Conservation (phyloP, 148 eudicot genomes). For the Beta vulgaris region DNA sequence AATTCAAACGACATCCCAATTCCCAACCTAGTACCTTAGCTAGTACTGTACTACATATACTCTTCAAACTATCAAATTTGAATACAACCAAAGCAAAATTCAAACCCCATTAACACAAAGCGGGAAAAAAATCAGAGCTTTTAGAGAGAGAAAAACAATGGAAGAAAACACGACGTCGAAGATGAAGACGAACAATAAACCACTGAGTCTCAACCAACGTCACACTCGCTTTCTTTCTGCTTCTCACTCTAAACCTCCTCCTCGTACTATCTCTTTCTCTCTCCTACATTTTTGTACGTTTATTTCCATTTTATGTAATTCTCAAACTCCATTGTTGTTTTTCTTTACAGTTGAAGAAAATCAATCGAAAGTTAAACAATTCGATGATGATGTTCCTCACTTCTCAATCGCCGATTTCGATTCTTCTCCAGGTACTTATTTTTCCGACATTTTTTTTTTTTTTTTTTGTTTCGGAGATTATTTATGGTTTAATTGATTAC, state of each 20-base stretch:
- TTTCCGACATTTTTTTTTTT: neutral
- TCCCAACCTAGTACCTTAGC: neutral
- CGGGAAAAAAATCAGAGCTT: conserved; percentile 12
- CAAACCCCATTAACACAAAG: conserved; percentile 14
- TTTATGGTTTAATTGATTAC: neutral
- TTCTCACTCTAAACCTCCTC: conserved; percentile 38
- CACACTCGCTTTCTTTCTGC: conserved; percentile 48
- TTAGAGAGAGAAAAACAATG: neutral
- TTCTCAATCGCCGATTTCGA: conserved; percentile 49
- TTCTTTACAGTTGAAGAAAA: conserved; percentile 19
- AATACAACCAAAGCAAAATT: neutral
- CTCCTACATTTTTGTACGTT: neutral
- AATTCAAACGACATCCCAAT: neutral
- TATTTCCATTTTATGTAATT: neutral
- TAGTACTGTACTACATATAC: too few species aligned
- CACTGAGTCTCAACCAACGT: conserved; percentile 63
- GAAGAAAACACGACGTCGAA: conserved; percentile 16
- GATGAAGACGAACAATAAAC: conserved; percentile 37
- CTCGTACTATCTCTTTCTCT: conserved; percentile 1
- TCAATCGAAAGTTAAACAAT: neutral
- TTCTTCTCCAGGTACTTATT: conserved; percentile 42
- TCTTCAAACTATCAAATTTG: neutral
- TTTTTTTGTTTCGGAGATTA: neutral
- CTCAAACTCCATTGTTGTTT: neutral
- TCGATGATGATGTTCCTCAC: conserved; percentile 12